These are phyloP conservation scores for Suillus subaureus DNA, from an alignment of 768 basidiomycete genomes.

Conservation along the genomic window DNA sequence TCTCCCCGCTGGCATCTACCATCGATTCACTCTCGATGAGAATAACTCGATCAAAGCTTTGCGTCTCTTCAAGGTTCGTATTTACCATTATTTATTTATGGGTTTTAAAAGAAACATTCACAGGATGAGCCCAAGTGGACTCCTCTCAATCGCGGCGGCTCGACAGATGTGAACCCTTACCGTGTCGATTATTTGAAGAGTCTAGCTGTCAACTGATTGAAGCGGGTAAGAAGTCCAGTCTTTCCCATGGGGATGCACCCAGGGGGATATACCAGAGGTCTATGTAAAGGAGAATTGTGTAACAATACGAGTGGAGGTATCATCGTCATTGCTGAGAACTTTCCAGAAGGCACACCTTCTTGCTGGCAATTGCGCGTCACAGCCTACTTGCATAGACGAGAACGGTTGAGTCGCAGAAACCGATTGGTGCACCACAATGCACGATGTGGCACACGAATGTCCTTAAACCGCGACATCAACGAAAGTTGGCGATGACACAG, in stretches of 20 bases:
- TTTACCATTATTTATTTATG: background rate
- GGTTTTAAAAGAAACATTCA: conserved; percentile 1
- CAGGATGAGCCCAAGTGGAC: conserved; percentile 94
- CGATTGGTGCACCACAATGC: background rate
- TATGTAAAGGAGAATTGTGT: background rate
- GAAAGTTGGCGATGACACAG: no score
- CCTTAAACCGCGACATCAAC: no score
- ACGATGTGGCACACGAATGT: no score
- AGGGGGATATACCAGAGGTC: background rate
- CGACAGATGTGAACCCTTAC: conserved; percentile 66
- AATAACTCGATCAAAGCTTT: conserved; percentile 72
- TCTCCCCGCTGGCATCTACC: conserved; percentile 89
- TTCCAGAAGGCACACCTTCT: background rate
- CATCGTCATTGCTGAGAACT: background rate
- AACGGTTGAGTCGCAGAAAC: background rate
- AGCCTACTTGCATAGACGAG: background rate
- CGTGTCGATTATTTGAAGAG: conserved; percentile 61
- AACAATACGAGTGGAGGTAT: background rate
- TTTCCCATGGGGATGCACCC: background rate
- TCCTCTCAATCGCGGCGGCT: conserved; percentile 64
- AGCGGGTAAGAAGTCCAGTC: background rate
- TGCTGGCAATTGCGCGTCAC: background rate
- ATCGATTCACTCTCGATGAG: conserved; percentile 90
- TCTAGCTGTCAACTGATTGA: conserved; percentile 39
- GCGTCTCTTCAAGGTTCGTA: conserved; percentile 78